Base-by-base conservation (phyloP, 192 early-diverging fungal species). In the Backusella australiensis region DNA sequence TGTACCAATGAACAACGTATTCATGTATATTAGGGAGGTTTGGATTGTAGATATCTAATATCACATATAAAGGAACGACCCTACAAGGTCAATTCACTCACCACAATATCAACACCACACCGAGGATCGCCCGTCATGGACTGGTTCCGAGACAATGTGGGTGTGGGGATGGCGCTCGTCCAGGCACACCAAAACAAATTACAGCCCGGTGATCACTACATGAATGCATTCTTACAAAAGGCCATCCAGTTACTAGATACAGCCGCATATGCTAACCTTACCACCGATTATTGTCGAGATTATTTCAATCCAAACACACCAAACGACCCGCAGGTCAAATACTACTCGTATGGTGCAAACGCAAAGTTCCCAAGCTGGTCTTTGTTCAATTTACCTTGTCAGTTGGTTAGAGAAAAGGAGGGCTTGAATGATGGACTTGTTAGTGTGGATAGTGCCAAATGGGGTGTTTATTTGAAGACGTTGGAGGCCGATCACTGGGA, bases 341-440 rank as follows among this genome's bases (percentile, higher is more conserved):
- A 99, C 83, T 90, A 89, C 71, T 93, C 92, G 29, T 94, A 94
- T 77, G 95, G 94, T 26, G 93, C 93, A 1, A 83, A 86, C 17
- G 89, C 91, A 7, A 87, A 92, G 53, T 84, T 91, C 8, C 88
- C 88, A n/a, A 88, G 89, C 17, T 83, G 94, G 46, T 88, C 56
- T 29, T 88, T 88, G 36, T 86, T 97, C 4, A 88, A 88, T 21
- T 90, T 96, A 32, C 91, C 96, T 7, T 90, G 94, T 78, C 87
- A 93, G 59, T 87, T 97, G 39, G 91, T 99, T 56, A 83, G 86
- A 39, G 82, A 84, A 17, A 87, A 88, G 12, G 97, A 97, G 77
- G 97, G 96, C 2, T 88, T 90, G 0, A 99, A 99, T 80, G 97
- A 99, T 83, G 97, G 97, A 8, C 83, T 99, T 71, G 97, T 99